Base-by-base conservation (phyloP, 352 stramenopile genomes). In the Phytopythium helicoides region DNA sequence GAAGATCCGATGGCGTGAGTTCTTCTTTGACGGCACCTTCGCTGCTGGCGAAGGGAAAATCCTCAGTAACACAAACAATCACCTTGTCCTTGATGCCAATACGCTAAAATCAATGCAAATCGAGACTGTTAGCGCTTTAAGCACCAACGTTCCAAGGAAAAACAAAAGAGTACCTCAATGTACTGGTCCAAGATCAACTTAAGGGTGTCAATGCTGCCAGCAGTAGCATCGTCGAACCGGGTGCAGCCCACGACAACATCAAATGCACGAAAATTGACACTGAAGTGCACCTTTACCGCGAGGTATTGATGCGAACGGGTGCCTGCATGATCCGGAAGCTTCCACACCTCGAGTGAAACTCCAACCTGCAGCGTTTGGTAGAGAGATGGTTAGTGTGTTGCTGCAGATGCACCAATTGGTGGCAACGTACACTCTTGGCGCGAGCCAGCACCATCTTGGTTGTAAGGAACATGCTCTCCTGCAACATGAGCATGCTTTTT, bases 61-160 rank as follows among this genome's bases (percentile, higher is more conserved):
- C 68, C 34, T 86, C 78, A 12, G 75, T 75, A 15, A 91, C 60
- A 25, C 76, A 78, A 5, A 75, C 72, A 23, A 91, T 68, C 2
- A 88, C 63, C 56, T 93, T 93, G 56, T 93, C 78, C 48, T 89
- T 90, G 53, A 91, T 76, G 2, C 65, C 66, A 14, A 82, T 57
- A 21, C 72, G 71, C 58, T 82, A 40, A 8, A 15, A 23, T 49
- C 18, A 33, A 5, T 5, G 19, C 21, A 33, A 3, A 36, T 31
- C n/a, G n/a, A n/a, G n/a, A n/a, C n/a, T n/a, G n/a, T n/a, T n/a
- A n/a, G n/a, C n/a, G n/a, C n/a, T n/a, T n/a, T n/a, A n/a, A n/a
- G n/a, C n/a, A n/a, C n/a, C n/a, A n/a, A n/a, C n/a, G n/a, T n/a
- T n/a, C 2, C 9, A n/a, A 25, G 10, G 8, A 26, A 34, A 39